Conservation (phyloP, 176 grass and related monocot species). For the Typha latifolia region DNA sequence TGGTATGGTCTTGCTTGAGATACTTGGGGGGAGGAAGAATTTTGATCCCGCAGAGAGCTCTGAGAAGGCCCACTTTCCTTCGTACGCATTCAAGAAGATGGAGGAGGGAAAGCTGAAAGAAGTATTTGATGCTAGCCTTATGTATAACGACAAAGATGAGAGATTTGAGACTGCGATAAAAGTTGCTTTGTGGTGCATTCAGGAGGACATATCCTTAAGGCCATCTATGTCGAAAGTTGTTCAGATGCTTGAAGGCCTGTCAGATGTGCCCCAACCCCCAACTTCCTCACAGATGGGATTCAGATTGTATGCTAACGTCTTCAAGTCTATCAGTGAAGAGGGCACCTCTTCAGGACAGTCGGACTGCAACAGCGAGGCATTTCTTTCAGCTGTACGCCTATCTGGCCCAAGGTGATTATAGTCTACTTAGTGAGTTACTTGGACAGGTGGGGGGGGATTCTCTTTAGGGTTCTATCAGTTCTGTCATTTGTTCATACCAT, state of each 20-base stretch:
- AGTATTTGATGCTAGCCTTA: constrained; percentile 47
- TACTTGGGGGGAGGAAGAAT: constrained; percentile 80
- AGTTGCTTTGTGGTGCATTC: constrained; percentile 93
- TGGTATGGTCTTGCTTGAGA: constrained; percentile 89
- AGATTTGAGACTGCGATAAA: constrained; percentile 52
- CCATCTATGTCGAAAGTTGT: constrained; percentile 83
- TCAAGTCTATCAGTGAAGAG: constrained; percentile 75
- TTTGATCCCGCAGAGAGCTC: constrained; percentile 55
- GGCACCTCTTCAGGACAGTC: constrained; percentile 70
- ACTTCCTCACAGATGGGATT: constrained; percentile 49
- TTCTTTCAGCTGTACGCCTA: constrained; percentile 74
- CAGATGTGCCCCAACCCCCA: constrained; percentile 59
- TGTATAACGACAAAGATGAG: constrained; percentile 40
- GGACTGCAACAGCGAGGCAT: constrained; percentile 71
- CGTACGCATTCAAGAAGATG: constrained; percentile 75
- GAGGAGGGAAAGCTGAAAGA: constrained; percentile 56
- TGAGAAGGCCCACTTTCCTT: constrained; percentile 83
- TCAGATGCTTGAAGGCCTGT: constrained; percentile 88
- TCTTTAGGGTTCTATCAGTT: neutral
- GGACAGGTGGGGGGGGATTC: neutral
- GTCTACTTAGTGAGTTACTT: neutral
- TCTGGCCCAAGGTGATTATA: constrained; percentile 70
- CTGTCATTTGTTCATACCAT: neutral
- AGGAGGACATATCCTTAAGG: constrained; percentile 68
- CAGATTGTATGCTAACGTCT: constrained; percentile 57